Percentiles rank a stretch among this genome's conserved stretches.
These are phyloP conservation scores for Kwoniella newhampshirensis DNA, from an alignment of 768 basidiomycete genomes.

Conservation along the genomic window DNA sequence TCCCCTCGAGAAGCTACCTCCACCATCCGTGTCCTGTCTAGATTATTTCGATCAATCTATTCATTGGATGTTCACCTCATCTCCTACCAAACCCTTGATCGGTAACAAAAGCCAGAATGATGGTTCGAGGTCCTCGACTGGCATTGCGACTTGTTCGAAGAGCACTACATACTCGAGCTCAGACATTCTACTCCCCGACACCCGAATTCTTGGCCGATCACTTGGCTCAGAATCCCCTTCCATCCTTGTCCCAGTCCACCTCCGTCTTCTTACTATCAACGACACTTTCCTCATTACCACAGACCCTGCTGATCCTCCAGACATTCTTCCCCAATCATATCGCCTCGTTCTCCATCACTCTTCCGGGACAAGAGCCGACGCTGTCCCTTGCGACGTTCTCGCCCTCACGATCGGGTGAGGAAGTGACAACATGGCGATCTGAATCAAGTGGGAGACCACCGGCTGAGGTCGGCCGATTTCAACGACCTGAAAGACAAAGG, in stretches of 20 bases:
- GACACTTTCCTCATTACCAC: slow-evolving; percentile 3
- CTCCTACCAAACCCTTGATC: too few species aligned
- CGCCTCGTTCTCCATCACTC: slow-evolving; percentile 33
- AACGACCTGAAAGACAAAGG: slow-evolving; percentile 23
- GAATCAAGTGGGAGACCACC: slow-evolving; percentile 28
- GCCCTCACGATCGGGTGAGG: background rate
- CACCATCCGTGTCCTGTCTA: too few species aligned
- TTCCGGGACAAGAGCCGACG: slow-evolving; percentile 12
- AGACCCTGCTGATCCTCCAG: slow-evolving; percentile 21
- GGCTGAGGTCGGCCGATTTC: slow-evolving; percentile 41
- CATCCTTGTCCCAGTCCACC: slow-evolving; percentile 1
- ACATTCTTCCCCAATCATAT: slow-evolving; percentile 22
- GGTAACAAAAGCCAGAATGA: too few species aligned
- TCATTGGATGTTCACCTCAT: too few species aligned
- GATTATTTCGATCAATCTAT: too few species aligned
- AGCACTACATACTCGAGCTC: slow-evolving; percentile 12
- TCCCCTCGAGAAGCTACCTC: too few species aligned
- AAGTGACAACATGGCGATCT: slow-evolving; percentile 16
- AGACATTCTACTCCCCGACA: slow-evolving; percentile 37
- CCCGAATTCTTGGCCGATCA: slow-evolving; percentile 12
- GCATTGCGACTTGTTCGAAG: background rate
- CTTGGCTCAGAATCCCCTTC: slow-evolving; percentile 10
- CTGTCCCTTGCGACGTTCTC: slow-evolving; percentile 27
- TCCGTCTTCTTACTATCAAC: slow-evolving; percentile 38
- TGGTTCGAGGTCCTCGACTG: too few species aligned